phyloP scores from a whole-genome alignment of 441 rosid genomes.

The Populus hybrid region DNA sequence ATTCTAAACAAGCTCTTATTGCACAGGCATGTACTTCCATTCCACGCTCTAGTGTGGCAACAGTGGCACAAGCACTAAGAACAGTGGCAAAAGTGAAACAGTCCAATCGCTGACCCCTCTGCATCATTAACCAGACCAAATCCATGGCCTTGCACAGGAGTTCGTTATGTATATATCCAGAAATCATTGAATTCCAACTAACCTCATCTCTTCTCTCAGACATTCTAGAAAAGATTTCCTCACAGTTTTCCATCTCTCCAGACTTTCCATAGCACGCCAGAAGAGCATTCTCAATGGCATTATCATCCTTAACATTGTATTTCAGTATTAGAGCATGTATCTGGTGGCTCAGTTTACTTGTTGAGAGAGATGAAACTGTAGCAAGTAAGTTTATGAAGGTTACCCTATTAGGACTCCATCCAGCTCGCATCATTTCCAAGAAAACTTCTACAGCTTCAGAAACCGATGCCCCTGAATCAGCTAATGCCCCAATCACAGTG shows the following conservation, averaged over 20 bases:
- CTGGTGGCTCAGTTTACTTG: constrained; percentile 49
- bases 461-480: constrained; percentile 47
- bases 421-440: constrained; percentile 54
- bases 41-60: constrained; percentile 85
- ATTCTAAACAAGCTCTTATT: constrained; percentile 65
- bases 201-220: constrained; percentile 70
- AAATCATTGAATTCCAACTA: constrained; percentile 89
- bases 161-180: constrained; percentile 78
- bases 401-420: constrained; percentile 61
- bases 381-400: constrained; percentile 68
- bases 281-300: constrained; percentile 73
- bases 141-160: constrained; percentile 67
- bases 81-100: constrained; percentile 80
- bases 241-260: constrained; percentile 65
- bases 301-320: constrained; percentile 39
- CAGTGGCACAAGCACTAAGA: constrained; percentile 92
- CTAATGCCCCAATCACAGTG: constrained; percentile 70
- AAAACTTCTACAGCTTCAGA: constrained; percentile 49
- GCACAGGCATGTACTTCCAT: constrained; percentile 92
- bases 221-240: constrained; percentile 76
- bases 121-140: constrained; percentile 75
- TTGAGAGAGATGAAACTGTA: constrained; percentile 55
- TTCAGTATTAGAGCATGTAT: constrained; percentile 67
- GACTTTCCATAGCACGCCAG: constrained; percentile 83
- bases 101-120: constrained; percentile 67